Base-by-base conservation (phyloP, 345 rosid species). In the Boechera retrofracta region DNA sequence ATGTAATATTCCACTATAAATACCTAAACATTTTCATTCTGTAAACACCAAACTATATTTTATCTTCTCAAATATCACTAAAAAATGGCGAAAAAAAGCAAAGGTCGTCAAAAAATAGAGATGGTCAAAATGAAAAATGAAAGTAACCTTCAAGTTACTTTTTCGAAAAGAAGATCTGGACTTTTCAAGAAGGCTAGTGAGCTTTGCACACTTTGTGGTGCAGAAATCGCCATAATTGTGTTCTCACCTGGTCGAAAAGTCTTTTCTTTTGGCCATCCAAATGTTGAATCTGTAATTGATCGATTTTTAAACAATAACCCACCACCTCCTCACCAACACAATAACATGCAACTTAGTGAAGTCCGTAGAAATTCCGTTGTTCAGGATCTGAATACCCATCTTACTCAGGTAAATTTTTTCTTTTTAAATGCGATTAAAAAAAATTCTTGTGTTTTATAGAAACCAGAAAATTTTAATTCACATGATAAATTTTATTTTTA, bases 211-310 rank as follows among this genome's bases (percentile, higher is more conserved):
- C 72, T 79, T 45, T 79, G 79, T 69, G 72, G 12, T 74, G 76
- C 52, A 16, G 51, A 79, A 33, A 5, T 79, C 4, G 69, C 56
- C 6, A 11, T 70, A 5, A 49, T 79, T 41, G 63, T 79, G 6
- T 74, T 61, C 0, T 79, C 79, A 10, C 74, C 82, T 0, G 41
- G 74, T 53, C 10, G 52, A 18, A 89, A 89, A 80, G 78, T 81
- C 6, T 88, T 81, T 75, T 86, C 90, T 51, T 89, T 88, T 29
- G 91, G 90, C 5, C 86, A 89, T 71, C 88, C 88, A 6, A 53
- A 71, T 8, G 89, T 86, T 9, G 84, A 89, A 3, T 52, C 81
- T 10, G 39, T 84, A 2, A 10, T 87, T 0, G 69, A 85, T 2
- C 81, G 81, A 0, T 91, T 80, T 48, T 71, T 86, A 21, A 56